A percentile compares a stretch with the other conserved stretches of the same genome.
These are phyloP conservation scores for Nyssa sinensis DNA, from an alignment of 148 eudicot genomes.

Conservation along the genomic window DNA sequence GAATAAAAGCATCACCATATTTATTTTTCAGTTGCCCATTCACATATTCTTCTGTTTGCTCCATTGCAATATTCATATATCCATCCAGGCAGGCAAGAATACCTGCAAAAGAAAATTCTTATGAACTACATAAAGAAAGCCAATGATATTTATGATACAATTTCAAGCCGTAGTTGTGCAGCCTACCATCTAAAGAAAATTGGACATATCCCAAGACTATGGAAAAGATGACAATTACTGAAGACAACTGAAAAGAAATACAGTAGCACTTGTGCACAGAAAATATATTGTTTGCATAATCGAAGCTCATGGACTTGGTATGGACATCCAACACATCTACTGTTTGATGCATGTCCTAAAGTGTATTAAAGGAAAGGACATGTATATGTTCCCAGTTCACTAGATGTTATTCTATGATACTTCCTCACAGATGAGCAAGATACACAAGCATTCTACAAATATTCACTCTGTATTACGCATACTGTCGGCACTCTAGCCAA, in stretches of 20 bases:
- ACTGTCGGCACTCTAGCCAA: too few relatives aligned
- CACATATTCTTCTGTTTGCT: constrained; percentile 97
- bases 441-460: too few relatives aligned
- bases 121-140: background rate
- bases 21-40: constrained; percentile 94
- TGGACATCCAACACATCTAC: background rate
- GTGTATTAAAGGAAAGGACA: background rate
- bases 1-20: constrained; percentile 94
- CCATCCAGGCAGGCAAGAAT: constrained; percentile 96
- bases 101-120: constrained; percentile 51
- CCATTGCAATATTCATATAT: constrained; percentile 98
- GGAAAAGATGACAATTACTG: too few relatives aligned
- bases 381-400: too few relatives aligned
- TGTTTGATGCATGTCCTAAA: background rate
- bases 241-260: background rate
- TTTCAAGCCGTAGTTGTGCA: background rate
- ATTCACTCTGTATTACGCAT: too few relatives aligned
- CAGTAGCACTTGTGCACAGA: background rate
- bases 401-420: too few relatives aligned
- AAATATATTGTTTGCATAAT: too few relatives aligned
- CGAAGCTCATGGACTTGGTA: too few relatives aligned
- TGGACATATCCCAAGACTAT: background rate
- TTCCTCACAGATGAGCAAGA: too few relatives aligned
- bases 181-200: background rate
- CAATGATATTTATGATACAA: background rate